Evolutionary conservation across 495 filamentous ascomycete species (phyloP).

Genomic region (Ascobolus immersus): DNA sequence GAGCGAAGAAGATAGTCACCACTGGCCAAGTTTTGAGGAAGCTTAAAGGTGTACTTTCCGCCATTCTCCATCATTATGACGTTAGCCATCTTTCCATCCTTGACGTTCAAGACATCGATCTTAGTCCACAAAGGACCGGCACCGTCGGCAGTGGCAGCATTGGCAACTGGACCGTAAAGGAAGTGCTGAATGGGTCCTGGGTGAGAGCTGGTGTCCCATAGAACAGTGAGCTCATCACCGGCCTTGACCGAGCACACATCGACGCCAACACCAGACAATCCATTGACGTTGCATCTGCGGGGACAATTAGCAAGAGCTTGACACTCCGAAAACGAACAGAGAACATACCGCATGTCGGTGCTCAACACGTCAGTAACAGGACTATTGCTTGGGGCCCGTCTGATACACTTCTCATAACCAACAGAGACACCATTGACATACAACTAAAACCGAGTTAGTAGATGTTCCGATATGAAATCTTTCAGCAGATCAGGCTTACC

Average conservation of each 20-base stretch:
- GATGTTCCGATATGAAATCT: background rate
- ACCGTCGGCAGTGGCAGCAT: conserved; percentile 4
- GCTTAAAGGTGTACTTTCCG: conserved; percentile 12
- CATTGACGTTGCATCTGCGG: conserved; percentile 18
- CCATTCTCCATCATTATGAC: conserved; percentile 12
- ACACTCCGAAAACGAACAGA: too few relatives aligned
- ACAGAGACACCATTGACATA: conserved; percentile 17
- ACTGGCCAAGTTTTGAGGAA: conserved; percentile 12
- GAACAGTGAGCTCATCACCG: conserved; percentile 18
- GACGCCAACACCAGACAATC: conserved; percentile 15
- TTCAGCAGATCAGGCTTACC: conserved; percentile 1
- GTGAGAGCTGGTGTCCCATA: conserved; percentile 17
- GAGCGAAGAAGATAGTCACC: conserved; percentile 17
- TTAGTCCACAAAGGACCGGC: conserved; percentile 14
- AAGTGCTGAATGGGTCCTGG: conserved; percentile 20
- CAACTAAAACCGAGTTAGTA: too few relatives aligned
- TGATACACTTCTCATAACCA: conserved; percentile 18
- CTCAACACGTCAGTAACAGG: conserved; percentile 11
- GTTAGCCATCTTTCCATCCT: conserved; percentile 15
- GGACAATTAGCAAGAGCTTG: too few relatives aligned
- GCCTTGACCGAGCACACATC: conserved; percentile 11
- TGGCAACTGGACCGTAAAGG: conserved; percentile 11
- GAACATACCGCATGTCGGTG: too few relatives aligned
- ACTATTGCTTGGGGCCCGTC: conserved; percentile 18
- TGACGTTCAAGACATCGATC: conserved; percentile 15